Evolutionary conservation across 2,329 filamentous ascomycete genomes (phyloP).

Genomic region (Fusarium brachygibbosum): DNA sequence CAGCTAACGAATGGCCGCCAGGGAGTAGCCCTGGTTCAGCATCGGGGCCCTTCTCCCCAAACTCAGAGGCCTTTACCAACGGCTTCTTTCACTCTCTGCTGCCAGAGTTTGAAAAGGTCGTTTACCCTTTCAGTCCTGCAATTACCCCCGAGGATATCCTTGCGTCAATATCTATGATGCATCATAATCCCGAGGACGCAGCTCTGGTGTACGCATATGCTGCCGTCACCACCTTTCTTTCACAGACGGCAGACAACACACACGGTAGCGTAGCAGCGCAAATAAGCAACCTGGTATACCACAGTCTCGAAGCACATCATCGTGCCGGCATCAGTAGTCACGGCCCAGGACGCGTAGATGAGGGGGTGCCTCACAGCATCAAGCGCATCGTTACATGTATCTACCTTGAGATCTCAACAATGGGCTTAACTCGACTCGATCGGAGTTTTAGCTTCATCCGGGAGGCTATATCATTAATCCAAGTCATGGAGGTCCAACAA

Average conservation of each 20-base stretch:
- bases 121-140: conserved; percentile 43
- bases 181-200: conserved; percentile 39
- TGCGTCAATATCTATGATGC: conserved; percentile 38
- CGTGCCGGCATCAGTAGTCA: conserved; percentile 48
- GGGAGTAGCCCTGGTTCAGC: conserved; percentile 36
- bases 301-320: conserved; percentile 49
- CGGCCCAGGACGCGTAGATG: conserved; percentile 55
- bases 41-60: conserved; percentile 32
- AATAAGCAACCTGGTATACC: conserved; percentile 44
- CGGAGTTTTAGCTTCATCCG: conserved; percentile 65
- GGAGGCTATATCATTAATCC: conserved; percentile 59
- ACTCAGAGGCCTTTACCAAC: conserved; percentile 32
- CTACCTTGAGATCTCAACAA: conserved; percentile 66
- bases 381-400: conserved; percentile 64
- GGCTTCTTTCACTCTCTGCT: conserved; percentile 38
- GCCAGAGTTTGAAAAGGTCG: conserved; percentile 41
- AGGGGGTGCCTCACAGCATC: conserved; percentile 57
- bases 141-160: conserved; percentile 39
- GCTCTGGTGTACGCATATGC: conserved; percentile 43
- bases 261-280: conserved; percentile 40
- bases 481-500: conserved; percentile 40
- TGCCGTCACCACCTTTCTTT: conserved; percentile 42
- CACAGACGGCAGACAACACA: conserved; percentile 39
- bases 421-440: conserved; percentile 62
- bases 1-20: conserved; percentile 29